Conservation (phyloP, 208 protist species). For the Giardia muris region DNA sequence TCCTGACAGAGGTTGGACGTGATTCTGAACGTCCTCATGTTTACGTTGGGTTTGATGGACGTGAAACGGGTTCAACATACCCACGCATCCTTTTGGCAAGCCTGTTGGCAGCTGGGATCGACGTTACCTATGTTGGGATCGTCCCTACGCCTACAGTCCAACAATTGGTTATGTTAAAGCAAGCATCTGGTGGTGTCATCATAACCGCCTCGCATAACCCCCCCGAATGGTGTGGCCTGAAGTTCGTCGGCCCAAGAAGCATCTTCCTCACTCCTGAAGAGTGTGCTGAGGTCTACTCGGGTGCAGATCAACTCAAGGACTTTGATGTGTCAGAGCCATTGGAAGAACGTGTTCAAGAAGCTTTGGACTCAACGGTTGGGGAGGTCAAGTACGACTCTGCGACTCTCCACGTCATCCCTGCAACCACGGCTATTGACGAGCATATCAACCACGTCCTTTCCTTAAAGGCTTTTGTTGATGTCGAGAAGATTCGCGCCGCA, state of each 20-base stretch:
- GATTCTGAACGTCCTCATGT: not conserved
- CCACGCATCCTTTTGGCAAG: conserved; percentile 1
- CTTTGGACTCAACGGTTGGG: conserved; percentile 46
- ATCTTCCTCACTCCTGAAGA: conserved; percentile 49
- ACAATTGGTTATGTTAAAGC: conserved; percentile 42
- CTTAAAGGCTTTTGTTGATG: not conserved
- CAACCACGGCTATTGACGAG: not conserved
- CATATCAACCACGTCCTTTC: not conserved
- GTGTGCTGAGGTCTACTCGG: conserved; percentile 43
- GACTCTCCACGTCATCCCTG: not conserved
- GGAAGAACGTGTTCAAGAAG: not conserved
- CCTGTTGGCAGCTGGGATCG: conserved; percentile 37
- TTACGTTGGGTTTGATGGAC: not conserved
- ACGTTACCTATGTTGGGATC: conserved; percentile 50
- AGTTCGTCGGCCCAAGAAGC: conserved; percentile 55
- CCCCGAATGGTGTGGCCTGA: conserved; percentile 53
- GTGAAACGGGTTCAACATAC: not conserved
- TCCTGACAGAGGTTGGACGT: not conserved
- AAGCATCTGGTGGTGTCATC: conserved; percentile 48
- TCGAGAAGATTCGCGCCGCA: conserved; percentile 27
- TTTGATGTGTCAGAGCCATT: not conserved
- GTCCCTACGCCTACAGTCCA: conserved; percentile 57
- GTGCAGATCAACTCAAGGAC: not conserved
- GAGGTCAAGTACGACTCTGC: conserved; percentile 17
- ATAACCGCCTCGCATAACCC: conserved; percentile 56